These are phyloP conservation scores for Xylaria nigripes DNA, from an alignment of 495 filamentous ascomycete species.

Conservation along the genomic window DNA sequence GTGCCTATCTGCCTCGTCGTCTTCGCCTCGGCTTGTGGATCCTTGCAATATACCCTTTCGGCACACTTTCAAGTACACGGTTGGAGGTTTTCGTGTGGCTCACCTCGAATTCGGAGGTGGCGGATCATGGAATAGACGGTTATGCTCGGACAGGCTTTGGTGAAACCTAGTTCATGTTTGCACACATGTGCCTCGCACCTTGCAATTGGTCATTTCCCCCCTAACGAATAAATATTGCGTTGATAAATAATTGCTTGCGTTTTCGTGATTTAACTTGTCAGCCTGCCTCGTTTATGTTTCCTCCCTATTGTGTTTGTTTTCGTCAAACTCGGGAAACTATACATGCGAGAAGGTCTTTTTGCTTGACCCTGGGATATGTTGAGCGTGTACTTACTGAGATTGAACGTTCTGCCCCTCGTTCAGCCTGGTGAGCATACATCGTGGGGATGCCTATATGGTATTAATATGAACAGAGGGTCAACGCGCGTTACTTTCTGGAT, in stretches of 20 bases:
- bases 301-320: neutral
- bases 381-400: too few species aligned
- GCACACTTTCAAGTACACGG: conserved; percentile 10
- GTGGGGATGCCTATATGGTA: too few species aligned
- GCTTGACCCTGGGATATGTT: too few species aligned
- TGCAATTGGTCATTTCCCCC: conserved; percentile 5
- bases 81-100: conserved; percentile 10
- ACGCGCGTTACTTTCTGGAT: too few species aligned
- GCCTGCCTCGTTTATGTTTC: too few species aligned
- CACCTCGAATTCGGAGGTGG: conserved; percentile 5
- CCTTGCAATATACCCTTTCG: conserved; percentile 12
- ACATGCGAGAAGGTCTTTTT: too few species aligned
- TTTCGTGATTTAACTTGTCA: neutral
- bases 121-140: conserved; percentile 7
- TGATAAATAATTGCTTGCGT: conserved; percentile 4
- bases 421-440: too few species aligned
- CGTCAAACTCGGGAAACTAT: neutral
- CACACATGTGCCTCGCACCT: conserved; percentile 6
- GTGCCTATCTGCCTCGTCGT: neutral
- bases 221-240: conserved; percentile 17
- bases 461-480: too few species aligned
- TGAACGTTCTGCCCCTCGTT: too few species aligned
- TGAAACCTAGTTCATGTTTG: conserved; percentile 1
- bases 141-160: conserved; percentile 4
- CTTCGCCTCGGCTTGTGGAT: conserved; percentile 7